Conservation (phyloP, 1,139 yeast species). For the Zygotorulaspora mrakii region DNA sequence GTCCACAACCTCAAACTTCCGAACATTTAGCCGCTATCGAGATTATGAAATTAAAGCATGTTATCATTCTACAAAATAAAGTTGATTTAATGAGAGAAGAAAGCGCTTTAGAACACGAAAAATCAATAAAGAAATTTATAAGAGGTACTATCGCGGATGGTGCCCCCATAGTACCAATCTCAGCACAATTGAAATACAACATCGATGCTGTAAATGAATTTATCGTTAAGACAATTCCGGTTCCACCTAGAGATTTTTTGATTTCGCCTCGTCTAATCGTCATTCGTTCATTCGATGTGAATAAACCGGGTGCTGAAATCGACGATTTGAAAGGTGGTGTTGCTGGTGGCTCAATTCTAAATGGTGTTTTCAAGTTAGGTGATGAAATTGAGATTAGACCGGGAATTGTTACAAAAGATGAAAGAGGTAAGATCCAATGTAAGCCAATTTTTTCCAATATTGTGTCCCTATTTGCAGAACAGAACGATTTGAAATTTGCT, state of each 20-base stretch:
- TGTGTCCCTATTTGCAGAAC: conserved; percentile 93
- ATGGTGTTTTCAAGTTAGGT: conserved; percentile 94
- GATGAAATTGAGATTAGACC: conserved; percentile 99
- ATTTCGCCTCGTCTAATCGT: conserved; percentile 95
- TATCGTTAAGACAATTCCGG: conserved; percentile 92
- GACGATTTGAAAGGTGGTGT: conserved; percentile 99
- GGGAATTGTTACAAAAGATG: conserved; percentile 95
- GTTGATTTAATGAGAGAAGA: conserved; percentile 99
- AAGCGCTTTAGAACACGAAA: conserved; percentile 91
- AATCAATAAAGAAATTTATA: conserved; percentile 85
- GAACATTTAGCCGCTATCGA: conserved; percentile 99
- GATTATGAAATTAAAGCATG: conserved; percentile 97
- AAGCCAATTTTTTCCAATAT: conserved; percentile 93
- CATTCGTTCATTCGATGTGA: conserved; percentile 97
- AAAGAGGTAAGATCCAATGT: conserved; percentile 89
- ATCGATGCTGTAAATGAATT: conserved; percentile 98
- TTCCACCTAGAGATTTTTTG: conserved; percentile 90
- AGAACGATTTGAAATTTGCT: conserved; percentile 95
- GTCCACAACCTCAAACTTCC: conserved; percentile 99
- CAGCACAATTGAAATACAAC: conserved; percentile 97
- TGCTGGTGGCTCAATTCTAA: conserved; percentile 97
- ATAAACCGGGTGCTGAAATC: conserved; percentile 97
- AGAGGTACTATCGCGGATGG: conserved; percentile 99
- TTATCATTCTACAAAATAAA: conserved; percentile 93
- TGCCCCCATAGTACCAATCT: conserved; percentile 97